A percentile compares a stretch with the other conserved stretches of the same genome.
These are phyloP conservation scores for Ceratobasidium papillatum DNA, from an alignment of 1,284 basidiomycete genomes.

Conservation along the genomic window DNA sequence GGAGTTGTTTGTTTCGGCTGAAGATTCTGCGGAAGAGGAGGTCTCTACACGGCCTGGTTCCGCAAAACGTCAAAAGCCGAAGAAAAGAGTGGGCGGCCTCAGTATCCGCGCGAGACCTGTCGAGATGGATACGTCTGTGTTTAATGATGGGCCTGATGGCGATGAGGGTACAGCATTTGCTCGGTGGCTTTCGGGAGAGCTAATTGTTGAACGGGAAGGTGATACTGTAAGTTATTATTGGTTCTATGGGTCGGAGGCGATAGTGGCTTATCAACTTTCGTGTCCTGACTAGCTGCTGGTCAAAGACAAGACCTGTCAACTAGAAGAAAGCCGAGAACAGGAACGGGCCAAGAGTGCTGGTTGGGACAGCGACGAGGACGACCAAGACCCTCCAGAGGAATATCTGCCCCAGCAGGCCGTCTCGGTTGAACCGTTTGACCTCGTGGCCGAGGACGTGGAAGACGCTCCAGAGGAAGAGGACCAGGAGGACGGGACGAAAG, in stretches of 20 bases:
- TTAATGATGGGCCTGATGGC: conserved; percentile 36
- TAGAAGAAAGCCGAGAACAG: not conserved
- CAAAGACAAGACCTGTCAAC: conserved; percentile 7
- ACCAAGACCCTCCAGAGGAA: not conserved
- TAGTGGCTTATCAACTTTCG: not conserved
- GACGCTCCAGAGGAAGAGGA: not conserved
- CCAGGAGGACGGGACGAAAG: conserved; percentile 7
- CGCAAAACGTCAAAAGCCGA: conserved; percentile 10
- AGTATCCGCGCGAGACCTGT: conserved; percentile 13
- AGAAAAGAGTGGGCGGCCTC: conserved; percentile 13
- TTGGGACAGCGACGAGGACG: conserved; percentile 39
- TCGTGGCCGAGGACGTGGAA: not conserved
- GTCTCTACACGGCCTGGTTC: not conserved
- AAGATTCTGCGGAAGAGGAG: conserved; percentile 10
- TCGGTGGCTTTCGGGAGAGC: conserved; percentile 31
- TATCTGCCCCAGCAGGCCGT: conserved; percentile 10
- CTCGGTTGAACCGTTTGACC: conserved; percentile 19
- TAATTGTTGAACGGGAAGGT: conserved; percentile 20
- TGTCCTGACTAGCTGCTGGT: conserved; percentile 16
- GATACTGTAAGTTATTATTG: conserved; percentile 1
- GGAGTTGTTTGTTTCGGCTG: conserved; percentile 1
- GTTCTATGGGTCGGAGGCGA: not conserved
- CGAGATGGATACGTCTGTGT: conserved; percentile 18
- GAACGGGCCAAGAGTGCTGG: conserved; percentile 32
- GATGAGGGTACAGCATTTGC: conserved; percentile 34